Evolutionary conservation across 768 basidiomycete genomes (phyloP).

Genomic region (Suillus ampliporus): DNA sequence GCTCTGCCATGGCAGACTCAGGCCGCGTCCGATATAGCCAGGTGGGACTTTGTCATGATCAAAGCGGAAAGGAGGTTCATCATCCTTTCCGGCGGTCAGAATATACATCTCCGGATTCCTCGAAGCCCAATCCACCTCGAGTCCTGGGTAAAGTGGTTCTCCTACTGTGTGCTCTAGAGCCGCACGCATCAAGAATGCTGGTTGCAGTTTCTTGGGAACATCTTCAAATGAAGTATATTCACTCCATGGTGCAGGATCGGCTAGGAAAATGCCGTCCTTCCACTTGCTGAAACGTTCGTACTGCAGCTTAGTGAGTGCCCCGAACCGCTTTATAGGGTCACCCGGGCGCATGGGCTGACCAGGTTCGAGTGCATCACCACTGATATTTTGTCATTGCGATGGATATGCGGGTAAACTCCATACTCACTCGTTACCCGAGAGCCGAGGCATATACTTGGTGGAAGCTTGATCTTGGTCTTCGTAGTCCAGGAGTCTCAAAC

Average conservation of each 20-base stretch:
- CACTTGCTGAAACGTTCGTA: conserved; percentile 37
- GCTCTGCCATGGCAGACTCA: conserved; percentile 44
- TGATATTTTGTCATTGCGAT: neutral
- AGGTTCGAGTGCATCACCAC: conserved; percentile 22
- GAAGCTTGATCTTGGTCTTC: conserved; percentile 16
- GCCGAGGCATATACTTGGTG: conserved; percentile 39
- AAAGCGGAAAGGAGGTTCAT: conserved; percentile 32
- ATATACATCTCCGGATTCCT: conserved; percentile 27
- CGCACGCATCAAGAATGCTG: conserved; percentile 32
- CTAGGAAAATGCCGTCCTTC: conserved; percentile 31
- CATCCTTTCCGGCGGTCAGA: neutral
- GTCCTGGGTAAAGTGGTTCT: conserved; percentile 40
- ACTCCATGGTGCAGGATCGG: conserved; percentile 3
- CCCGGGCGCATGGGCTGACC: conserved; percentile 8
- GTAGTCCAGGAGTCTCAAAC: conserved; percentile 18
- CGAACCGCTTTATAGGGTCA: conserved; percentile 21
- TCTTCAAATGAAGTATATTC: conserved; percentile 24
- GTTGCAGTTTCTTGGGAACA: conserved; percentile 25
- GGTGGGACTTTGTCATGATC: conserved; percentile 19
- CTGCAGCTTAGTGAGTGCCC: conserved; percentile 36
- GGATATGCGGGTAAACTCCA: neutral
- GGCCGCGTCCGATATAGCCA: conserved; percentile 36
- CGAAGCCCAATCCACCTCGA: conserved; percentile 42
- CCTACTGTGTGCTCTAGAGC: conserved; percentile 37
- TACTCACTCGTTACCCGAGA: conserved; percentile 32